Evolutionary conservation across 345 rosid species (phyloP), one percentile per base, ranked within the genome.

Genomic region (Camelina sativa): DNA sequence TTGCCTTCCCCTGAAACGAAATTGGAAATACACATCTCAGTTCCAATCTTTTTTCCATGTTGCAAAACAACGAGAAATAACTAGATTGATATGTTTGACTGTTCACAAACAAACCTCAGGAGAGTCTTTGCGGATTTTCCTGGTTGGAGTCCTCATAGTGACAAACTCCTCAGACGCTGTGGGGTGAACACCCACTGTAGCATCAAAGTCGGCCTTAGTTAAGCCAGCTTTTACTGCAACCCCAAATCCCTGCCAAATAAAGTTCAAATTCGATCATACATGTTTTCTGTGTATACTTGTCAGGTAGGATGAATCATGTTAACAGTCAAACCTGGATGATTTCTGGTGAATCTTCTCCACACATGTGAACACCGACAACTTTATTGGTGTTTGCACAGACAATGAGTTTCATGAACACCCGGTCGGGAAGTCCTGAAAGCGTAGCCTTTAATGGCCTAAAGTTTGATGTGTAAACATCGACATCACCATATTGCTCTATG

Each of bases 261-360:
- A 53, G 1, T 11, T 12, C 41, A 32, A n/a, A 28, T n/a, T 65
- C 4, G 41, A 32, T 30, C 50, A 65, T 3, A 50, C 3, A 69
- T 23, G 59, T 55, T n/a, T 48, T 64, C 15, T 5, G 2, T 34
- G 11, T 65, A 11, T 71, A 20, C 55, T 8, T 47, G 5, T 34
- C 7, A 70, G 30, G 58, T 20, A 48, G 68, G 57, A 54, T 11
- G 19, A 66, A 71, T 30, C 50, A 56, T 66, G 64, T 43, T 65
- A 5, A 17, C 6, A 38, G 7, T 40, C 51, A 71, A 69, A 87
- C 95, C 96, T 91, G 96, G 77, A 83, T 83, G 44, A 85, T 90
- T 94, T 91, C 97, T 1, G 98, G 84, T 40, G 98, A 81, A 82
- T 91, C 95, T 17, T 91, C 98, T 72, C 98, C 98, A 52, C 96